Percentiles rank a stretch among this genome's conserved stretches.
These are phyloP conservation scores for Cercospora sojina DNA, from an alignment of 2,329 filamentous ascomycete genomes.

Conservation along the genomic window DNA sequence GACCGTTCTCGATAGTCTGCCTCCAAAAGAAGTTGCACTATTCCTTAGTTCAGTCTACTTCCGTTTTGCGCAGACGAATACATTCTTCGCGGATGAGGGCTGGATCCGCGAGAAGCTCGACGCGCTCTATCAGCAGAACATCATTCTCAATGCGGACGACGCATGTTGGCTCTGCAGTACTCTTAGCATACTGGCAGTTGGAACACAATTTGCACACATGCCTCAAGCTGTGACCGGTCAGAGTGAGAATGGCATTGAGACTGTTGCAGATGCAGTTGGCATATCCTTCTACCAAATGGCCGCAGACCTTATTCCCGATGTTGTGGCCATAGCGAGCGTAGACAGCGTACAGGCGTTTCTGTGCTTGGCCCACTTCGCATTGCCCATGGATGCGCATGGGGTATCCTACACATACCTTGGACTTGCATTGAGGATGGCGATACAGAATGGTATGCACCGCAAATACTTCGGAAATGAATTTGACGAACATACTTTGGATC, in stretches of 20 bases:
- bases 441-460: constrained; percentile 62
- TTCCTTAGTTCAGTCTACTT: constrained; percentile 47
- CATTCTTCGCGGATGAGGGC: constrained; percentile 46
- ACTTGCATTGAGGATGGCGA: constrained; percentile 56
- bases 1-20: constrained; percentile 42
- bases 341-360: constrained; percentile 58
- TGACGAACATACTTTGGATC: constrained; percentile 46
- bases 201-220: constrained; percentile 46
- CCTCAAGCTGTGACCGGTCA: constrained; percentile 5
- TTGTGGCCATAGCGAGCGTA: constrained; percentile 57
- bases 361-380: constrained; percentile 56
- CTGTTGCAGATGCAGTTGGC: constrained; percentile 42
- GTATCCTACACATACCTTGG: constrained; percentile 59
- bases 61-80: constrained; percentile 47
- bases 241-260: constrained; percentile 36
- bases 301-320: constrained; percentile 55
- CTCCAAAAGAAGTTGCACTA: constrained; percentile 47
- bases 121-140: constrained; percentile 41
- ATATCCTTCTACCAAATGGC: constrained; percentile 59
- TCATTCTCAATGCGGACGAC: constrained; percentile 41
- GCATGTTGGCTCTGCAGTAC: constrained; percentile 42
- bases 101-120: constrained; percentile 44
- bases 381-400: constrained; percentile 57
- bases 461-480: constrained; percentile 42
- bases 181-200: constrained; percentile 44